Evolutionary conservation across 2,329 filamentous ascomycete species (phyloP).

Genomic region (Botrytis squamosa): DNA sequence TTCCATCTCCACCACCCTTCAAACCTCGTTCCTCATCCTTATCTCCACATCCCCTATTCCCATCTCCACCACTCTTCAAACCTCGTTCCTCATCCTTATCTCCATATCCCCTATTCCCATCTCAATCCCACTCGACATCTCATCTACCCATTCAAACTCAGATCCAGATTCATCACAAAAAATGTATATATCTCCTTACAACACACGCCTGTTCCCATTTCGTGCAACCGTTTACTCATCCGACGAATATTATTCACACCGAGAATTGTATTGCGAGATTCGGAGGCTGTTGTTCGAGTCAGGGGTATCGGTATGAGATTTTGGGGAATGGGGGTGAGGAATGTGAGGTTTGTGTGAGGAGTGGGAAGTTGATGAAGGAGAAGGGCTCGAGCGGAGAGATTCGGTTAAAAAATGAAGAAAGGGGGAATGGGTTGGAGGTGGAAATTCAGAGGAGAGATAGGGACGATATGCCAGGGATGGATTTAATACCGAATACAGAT

Average conservation of each 20-base stretch:
- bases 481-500: rapidly evolving
- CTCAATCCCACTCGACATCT: background rate
- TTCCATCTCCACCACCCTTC: background rate
- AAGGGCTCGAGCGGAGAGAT: background rate
- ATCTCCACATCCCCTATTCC: background rate
- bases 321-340: background rate
- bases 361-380: background rate
- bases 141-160: background rate
- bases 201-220: background rate
- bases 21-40: background rate
- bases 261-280: background rate
- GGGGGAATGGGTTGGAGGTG: background rate
- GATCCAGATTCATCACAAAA: background rate
- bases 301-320: background rate
- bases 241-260: background rate
- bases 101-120: background rate
- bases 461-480: background rate
- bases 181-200: background rate
- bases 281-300: background rate
- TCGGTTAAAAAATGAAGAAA: background rate
- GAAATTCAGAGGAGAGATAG: rapidly evolving
- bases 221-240: background rate
- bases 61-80: background rate
- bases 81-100: background rate
- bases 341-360: background rate